Evolutionary conservation across 192 early-diverging fungal species (phyloP), one percentile per base, ranked within the genome.

Genomic region (Coemansia sp.): DNA sequence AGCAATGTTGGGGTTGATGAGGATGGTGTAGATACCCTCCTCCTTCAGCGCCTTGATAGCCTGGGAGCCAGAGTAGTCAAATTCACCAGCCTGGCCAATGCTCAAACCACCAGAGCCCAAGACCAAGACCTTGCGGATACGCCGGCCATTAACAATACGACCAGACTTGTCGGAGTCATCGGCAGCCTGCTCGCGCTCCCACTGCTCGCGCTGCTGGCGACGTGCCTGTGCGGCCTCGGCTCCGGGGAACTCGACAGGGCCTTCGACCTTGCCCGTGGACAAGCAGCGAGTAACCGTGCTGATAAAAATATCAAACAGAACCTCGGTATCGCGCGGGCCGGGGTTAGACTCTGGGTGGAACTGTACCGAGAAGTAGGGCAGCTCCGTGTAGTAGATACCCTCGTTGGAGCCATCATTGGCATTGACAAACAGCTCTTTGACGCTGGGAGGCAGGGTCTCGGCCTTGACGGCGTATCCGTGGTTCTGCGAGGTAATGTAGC

Each of bases 371-470:
- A 96, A 99, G 80, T 92, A 94, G 26, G 97, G 97, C 16, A 95
- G 76, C 13, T 88, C 83, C 40, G 84, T 89, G 85, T 96, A 92
- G 71, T 92, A 89, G 70, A 99, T 97, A 58, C 97, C 97, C 83
- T 99, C 97, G 88, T 99, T 99, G 20, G 95, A 95, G 3, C 92
- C 91, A 76, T 99, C 97, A 79, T 99, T 99, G 71, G 95, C 95
- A 65, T 99, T 99, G 66, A 96, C 91, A 84, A 97, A 99, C 50
- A 94, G 88, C 77, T 96, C 94, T 77, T 88, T 83, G 66, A 83
- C 60, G 33, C 39, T 83, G 16, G 68, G 57, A 5, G 90, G 83
- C 45, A 99, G 84, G 6, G 94, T 89, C 9, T 60, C 65, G 43
- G 88, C 86, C 78, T 97, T 92, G 66, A 99, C 97, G 9, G 94